Percentiles rank a stretch among this genome's conserved stretches.
These are phyloP conservation scores for Cordyceps pruinosa DNA, from an alignment of 2,329 filamentous ascomycete species.

Conservation along the genomic window DNA sequence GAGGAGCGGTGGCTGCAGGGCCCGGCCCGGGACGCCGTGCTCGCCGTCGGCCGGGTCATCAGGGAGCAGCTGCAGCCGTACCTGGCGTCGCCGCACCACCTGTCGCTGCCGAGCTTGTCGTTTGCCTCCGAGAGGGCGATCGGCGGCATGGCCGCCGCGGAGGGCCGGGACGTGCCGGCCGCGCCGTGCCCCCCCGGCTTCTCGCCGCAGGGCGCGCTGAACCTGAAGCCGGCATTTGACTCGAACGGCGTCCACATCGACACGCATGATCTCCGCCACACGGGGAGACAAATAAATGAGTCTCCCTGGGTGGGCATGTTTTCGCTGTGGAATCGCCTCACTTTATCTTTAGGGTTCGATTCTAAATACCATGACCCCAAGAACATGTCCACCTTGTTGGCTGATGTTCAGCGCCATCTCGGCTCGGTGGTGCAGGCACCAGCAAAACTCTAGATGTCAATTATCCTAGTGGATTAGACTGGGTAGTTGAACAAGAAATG, in stretches of 20 bases:
- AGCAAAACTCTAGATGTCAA: neutral
- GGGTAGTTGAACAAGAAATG: too few species aligned
- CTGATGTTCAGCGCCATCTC: neutral
- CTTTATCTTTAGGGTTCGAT: neutral
- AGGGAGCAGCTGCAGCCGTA: neutral
- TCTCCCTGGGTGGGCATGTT: slow-evolving; percentile 1
- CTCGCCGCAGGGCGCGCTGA: neutral
- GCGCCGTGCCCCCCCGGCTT: neutral
- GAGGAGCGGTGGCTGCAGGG: neutral
- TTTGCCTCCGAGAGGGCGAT: neutral
- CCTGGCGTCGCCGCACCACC: neutral
- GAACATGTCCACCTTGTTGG: neutral
- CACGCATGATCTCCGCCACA: neutral
- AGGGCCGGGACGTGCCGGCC: neutral
- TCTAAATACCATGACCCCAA: neutral
- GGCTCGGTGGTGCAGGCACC: neutral
- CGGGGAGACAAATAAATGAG: neutral
- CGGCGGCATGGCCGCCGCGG: neutral
- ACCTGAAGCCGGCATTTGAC: neutral
- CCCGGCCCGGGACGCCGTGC: neutral
- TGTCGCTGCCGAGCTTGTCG: neutral
- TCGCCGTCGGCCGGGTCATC: neutral
- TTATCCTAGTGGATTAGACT: too few species aligned
- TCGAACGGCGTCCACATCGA: neutral
- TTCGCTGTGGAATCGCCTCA: neutral